Conservation (phyloP, 1,284 basidiomycete species). For the Trametes sp. region DNA sequence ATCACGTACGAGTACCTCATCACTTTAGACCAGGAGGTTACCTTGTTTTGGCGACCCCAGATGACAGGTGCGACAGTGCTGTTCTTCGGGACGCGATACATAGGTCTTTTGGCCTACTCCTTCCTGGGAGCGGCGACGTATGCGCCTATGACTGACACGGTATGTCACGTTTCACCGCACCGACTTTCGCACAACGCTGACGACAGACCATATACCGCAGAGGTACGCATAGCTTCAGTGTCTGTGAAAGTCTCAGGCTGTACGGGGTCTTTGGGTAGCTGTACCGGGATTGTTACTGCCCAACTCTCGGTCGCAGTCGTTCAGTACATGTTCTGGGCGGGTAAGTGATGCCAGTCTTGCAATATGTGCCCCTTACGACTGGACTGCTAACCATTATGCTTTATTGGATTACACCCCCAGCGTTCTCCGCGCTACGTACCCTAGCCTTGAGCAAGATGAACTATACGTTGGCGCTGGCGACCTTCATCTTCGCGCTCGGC, state of each 20-base stretch:
- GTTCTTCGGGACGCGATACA: neutral
- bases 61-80: neutral
- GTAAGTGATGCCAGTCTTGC: no score
- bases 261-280: neutral
- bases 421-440: constrained; percentile 16
- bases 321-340: neutral
- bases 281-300: neutral
- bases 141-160: no score
- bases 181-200: no score
- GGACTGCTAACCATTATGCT: no score
- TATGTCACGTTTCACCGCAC: no score
- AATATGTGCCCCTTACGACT: no score
- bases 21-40: neutral
- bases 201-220: no score
- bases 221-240: no score
- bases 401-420: neutral
- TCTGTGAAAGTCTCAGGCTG: no score
- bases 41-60: constrained; percentile 1
- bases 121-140: no score
- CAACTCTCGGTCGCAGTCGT: neutral
- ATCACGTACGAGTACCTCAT: neutral
- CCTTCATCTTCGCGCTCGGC: constrained; percentile 2
- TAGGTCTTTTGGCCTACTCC: no score
- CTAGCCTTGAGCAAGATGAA: constrained; percentile 17
- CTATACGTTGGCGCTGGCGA: neutral